These are phyloP conservation scores for Talaromyces verruculosus DNA, from an alignment of 2,329 filamentous ascomycete genomes.

Conservation along the genomic window DNA sequence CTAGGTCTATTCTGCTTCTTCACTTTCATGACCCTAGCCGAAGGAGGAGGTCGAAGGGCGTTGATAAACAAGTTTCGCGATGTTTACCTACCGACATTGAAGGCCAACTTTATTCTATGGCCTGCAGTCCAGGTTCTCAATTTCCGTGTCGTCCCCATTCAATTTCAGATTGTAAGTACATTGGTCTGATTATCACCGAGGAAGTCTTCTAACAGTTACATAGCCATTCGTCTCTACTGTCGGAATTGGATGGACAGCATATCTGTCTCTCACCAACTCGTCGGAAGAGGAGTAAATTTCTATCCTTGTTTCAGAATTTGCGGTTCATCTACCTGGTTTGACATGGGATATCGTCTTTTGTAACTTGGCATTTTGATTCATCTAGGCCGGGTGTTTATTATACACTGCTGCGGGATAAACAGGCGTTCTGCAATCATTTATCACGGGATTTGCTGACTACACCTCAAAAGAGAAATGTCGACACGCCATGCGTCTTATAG, in stretches of 20 bases:
- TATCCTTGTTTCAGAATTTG: not conserved
- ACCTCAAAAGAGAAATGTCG: not conserved
- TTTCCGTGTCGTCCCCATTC: slow-evolving; percentile 90
- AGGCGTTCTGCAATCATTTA: slow-evolving; percentile 11
- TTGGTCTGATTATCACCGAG: not conserved
- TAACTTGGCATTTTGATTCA: not conserved
- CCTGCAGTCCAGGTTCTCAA: slow-evolving; percentile 95
- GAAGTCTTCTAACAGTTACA: slow-evolving; percentile 10
- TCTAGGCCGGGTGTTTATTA: not conserved
- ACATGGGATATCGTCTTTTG: not conserved
- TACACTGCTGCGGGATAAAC: not conserved
- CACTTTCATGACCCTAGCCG: slow-evolving; percentile 91
- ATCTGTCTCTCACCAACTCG: slow-evolving; percentile 87
- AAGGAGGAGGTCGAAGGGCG: slow-evolving; percentile 81
- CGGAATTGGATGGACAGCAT: slow-evolving; percentile 97
- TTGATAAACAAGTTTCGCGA: slow-evolving; percentile 83
- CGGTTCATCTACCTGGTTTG: not conserved
- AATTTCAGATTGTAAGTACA: slow-evolving; percentile 85
- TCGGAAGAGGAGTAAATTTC: slow-evolving; percentile 63
- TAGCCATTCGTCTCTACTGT: slow-evolving; percentile 94
- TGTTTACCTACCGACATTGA: slow-evolving; percentile 89
- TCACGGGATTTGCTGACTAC: slow-evolving; percentile 2
- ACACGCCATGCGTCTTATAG: not conserved
- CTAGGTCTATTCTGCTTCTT: slow-evolving; percentile 81
- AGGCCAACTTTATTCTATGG: slow-evolving; percentile 95